Percentiles rank a stretch among this genome's conserved stretches.
These are phyloP conservation scores for Phoma sp. DNA, from an alignment of 2,329 filamentous ascomycete species.

Conservation along the genomic window DNA sequence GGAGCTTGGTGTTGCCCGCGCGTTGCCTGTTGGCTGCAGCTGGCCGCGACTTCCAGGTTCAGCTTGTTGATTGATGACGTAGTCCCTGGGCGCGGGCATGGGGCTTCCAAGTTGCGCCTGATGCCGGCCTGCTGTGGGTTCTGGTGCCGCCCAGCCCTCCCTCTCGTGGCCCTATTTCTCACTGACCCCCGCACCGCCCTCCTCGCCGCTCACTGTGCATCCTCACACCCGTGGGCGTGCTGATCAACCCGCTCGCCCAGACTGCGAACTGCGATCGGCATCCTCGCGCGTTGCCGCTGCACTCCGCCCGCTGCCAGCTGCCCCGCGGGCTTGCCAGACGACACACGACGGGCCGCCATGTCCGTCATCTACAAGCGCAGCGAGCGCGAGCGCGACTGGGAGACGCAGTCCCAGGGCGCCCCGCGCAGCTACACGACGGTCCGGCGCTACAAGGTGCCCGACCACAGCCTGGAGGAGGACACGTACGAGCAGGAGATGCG, in stretches of 20 bases:
- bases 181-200: background rate
- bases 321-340: too few species aligned
- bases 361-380: slow-evolving; percentile 54
- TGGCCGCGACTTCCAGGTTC: slow-evolving; percentile 6
- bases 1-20: too few species aligned
- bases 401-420: slow-evolving; percentile 45
- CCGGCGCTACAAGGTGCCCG: slow-evolving; percentile 66
- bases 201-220: slow-evolving; percentile 13
- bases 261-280: slow-evolving; percentile 28
- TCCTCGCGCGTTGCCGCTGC: slow-evolving; percentile 27
- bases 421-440: slow-evolving; percentile 61
- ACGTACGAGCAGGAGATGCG: slow-evolving; percentile 58
- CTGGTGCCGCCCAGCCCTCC: slow-evolving; percentile 9
- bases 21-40: background rate
- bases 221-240: slow-evolving; percentile 12
- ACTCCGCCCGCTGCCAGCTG: slow-evolving; percentile 21
- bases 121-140: slow-evolving; percentile 9
- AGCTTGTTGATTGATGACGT: slow-evolving; percentile 1
- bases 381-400: slow-evolving; percentile 57
- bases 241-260: slow-evolving; percentile 27
- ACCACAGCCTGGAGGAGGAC: slow-evolving; percentile 53
- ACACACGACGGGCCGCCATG: slow-evolving; percentile 48
- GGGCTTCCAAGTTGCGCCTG: slow-evolving; percentile 17
- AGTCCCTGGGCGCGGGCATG: background rate
- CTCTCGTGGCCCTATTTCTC: slow-evolving; percentile 13